phyloP scores from a whole-genome alignment of 1,139 yeast genomes.

The Pneumocystis murina region DNA sequence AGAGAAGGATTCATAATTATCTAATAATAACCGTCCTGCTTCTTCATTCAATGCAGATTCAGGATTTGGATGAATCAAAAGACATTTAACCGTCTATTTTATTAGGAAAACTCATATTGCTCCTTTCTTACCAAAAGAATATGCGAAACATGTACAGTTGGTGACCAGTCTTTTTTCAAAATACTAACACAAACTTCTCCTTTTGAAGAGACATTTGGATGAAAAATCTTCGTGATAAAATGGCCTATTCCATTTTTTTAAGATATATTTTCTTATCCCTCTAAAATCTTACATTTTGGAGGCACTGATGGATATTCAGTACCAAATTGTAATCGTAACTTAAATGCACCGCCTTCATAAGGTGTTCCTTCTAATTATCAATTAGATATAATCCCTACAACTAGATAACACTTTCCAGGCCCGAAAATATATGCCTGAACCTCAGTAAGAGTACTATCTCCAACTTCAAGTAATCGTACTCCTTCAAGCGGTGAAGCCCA shows the following conservation, averaged over 20 bases:
- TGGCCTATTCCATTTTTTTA: conserved; percentile 42
- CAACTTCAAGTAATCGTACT: neutral
- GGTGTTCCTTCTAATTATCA: neutral
- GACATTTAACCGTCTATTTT: conserved; percentile 21
- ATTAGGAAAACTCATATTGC: neutral
- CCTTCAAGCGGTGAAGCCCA: neutral
- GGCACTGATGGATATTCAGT: neutral
- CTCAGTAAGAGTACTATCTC: neutral
- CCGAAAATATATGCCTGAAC: neutral
- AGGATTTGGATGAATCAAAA: conserved; percentile 25
- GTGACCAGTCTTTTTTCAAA: conserved; percentile 54
- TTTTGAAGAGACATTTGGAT: conserved; percentile 54
- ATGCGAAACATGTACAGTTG: conserved; percentile 28
- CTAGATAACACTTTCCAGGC: neutral
- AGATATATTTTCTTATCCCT: neutral
- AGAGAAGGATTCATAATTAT: conserved; percentile 21
- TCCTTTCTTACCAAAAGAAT: conserved; percentile 17
- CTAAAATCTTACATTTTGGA: neutral
- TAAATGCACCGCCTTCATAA: conserved; percentile 1
- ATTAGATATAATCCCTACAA: neutral
- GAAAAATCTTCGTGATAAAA: conserved; percentile 44
- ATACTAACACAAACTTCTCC: conserved; percentile 80
- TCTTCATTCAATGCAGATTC: conserved; percentile 26
- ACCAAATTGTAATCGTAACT: neutral
- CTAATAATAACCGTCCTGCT: conserved; percentile 24